Base-by-base conservation (phyloP, 1,284 basidiomycete species). In the Porodaedalea pini region DNA sequence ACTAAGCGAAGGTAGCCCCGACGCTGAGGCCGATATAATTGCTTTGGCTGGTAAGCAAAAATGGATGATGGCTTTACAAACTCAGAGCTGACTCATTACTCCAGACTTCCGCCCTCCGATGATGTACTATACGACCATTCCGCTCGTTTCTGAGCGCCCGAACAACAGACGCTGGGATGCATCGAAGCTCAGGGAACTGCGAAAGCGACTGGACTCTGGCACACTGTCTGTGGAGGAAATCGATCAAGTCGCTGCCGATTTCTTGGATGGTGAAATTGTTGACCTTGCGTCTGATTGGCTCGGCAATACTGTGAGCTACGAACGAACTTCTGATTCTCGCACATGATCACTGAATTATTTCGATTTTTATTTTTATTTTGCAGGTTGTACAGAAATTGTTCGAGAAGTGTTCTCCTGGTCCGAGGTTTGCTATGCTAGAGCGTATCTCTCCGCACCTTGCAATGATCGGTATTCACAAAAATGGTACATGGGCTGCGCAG, bases 401-500 rank as follows among this genome's bases (percentile, higher is more conserved):
- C 65, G 96, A 98, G 72, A 88, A 85, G 64, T 93, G 92, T 67
- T 91, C 91, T 19, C 75, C 86, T 37, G 72, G 68, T 2, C 86
- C 93, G 49, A 83, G 95, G 64, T 81, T 92, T 62, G 84, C 86
- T 15, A 94, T 99, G 92, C 78, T 99, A 45, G 94, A 98, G 68
- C 86, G 94, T 47, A 88, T 99, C 59, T 85, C 88, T 2, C 97
- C 97, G 53, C 91, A 97, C 70, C 78, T 99, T 23, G 97, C 96
- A 25, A 93, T 93, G 82, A 97, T 98, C 63, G 97, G 97, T 50
- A 94, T 96, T 52, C 97, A 99, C 78, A 99, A 99, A 78, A 99
- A 99, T 66, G 97, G 97, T 39, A 99, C 97, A 0, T 99, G 97
- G 97, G 96, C 97, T 0, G 96, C 95, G 2, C 97, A 99, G 73